Conservation (phyloP, 139 green algal species). For the Closterium sp. region DNA sequence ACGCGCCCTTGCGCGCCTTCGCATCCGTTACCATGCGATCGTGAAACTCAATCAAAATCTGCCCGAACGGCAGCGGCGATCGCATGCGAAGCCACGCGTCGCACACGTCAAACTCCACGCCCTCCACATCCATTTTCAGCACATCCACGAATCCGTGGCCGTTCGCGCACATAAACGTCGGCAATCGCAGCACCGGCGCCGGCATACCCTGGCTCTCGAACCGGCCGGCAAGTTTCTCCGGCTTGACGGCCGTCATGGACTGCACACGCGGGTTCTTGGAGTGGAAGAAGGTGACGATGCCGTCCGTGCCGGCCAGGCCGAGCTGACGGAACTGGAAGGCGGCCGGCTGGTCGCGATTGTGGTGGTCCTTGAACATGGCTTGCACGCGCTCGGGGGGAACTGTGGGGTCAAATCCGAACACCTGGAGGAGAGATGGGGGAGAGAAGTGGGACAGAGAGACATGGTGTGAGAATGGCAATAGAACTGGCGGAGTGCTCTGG, state of each 20-base stretch:
- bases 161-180: constrained; percentile 13
- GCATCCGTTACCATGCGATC: constrained; percentile 15
- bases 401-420: constrained; percentile 18
- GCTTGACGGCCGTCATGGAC: constrained; percentile 11
- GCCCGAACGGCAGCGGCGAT: background rate
- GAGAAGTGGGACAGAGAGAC: no score
- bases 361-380: background rate
- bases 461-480: no score
- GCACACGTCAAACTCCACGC: constrained; percentile 29
- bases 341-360: background rate
- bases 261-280: constrained; percentile 14
- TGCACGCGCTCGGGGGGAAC: background rate
- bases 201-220: background rate
- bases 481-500: no score
- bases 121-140: constrained; percentile 28
- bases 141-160: constrained; percentile 15
- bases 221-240: background rate
- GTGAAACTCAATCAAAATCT: constrained; percentile 30
- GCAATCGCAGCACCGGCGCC: constrained; percentile 18
- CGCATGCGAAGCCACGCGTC: background rate
- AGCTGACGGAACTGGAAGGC: background rate
- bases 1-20: background rate
- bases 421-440: background rate
- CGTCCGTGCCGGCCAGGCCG: background rate
- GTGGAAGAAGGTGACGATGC: background rate